Evolutionary conservation across 805 yeast species (phyloP), one percentile per base, ranked within the genome.

Genomic region (Myxozyma kluyveri): DNA sequence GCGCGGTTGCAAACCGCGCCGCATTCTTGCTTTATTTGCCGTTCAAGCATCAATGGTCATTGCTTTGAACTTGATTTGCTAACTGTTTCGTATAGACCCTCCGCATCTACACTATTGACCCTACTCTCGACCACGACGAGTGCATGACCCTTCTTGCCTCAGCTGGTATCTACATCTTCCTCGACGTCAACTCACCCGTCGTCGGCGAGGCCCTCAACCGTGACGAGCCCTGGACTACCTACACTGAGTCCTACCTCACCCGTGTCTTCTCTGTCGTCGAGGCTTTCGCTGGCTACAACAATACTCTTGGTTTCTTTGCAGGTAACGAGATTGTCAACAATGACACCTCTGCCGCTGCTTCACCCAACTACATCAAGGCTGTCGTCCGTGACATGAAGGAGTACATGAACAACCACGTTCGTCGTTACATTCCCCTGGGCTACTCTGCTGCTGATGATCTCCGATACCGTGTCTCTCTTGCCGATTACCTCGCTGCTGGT

Each of bases 371-470:
- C 65, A 73, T 91, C 39, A 88, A 88, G 63, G 89, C 87, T 0
- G 76, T 90, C 26, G 74, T 88, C 3, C 74, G 91, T 44, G 97
- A 91, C 69, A 78, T 91, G 72, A 90, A 90, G 67, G 70, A 71
- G 26, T 91, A 85, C 65, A 57, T 57, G 36, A 24, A 41, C 31
- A 62, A 66, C 24, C 79, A 87, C 62, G 69, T 81, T 2, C 77
- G 81, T 1, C 76, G 99, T 49, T 63, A 64, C 12, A 79, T 91
- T 17, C 98, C 98, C 0, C 87, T 91, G 33, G 98, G 98, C 0
- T 91, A 91, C 67, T 88, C 97, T 0, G 97, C 98, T 0, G 98
- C 97, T 0, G 98, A 91, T 69, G 97, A 90, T 64, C 75, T 90
- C 54, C 69, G 75, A 46, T 90, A 79, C 68, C 75, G 98, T 62